Evolutionary conservation across 768 basidiomycete genomes (phyloP), one percentile per base, ranked within the genome.

Genomic region (Boletus patriciae): DNA sequence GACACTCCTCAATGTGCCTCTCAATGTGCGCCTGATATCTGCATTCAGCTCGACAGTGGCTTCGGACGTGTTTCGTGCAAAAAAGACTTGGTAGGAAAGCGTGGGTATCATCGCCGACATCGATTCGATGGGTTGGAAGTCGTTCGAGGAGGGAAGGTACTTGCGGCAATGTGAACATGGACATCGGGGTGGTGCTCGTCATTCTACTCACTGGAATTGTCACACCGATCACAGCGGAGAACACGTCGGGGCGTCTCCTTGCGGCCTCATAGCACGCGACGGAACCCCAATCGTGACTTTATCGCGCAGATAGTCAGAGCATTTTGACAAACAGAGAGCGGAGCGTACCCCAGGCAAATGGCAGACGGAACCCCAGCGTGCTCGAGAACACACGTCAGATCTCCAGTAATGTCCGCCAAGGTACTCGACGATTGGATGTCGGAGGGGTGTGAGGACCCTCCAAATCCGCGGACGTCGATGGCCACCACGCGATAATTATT

Each of bases 231-330:
- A 89, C 80, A 4, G 74, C 86, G 0, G 69, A 72, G 64, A 89
- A 81, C 4, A 84, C 67, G 60, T 90, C 88, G 0, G 88, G 89
- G 18, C 86, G 75, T 73, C 79, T 76, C 16, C 88, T 80, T 1
- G 84, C 86, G 12, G 85, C 83, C 67, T 90, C 86, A 62, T 84
- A 86, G 59, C 88, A 89, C 3, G 83, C 56, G 50, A 80, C 77
- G 1, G 86, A 74, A 38, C 89, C 89, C 89, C 89, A 91, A 58
- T 91, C 89, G 62, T 91, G 89, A 13, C 87, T 88, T 34, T 16
- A n/a, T 37, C 7, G 3, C 21, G 6, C 25, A 46, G 25, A 10
- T 18, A 27, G 29, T 58, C 19, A 49, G 50, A 49, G 29, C 10
- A 36, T 27, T 11, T 18, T 9, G n/a, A 12, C n/a, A 48, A 31